Evolutionary conservation across 108 stramenopile species (phyloP), one percentile per base, ranked within the genome.

Genomic region (Skeletonema grethae): DNA sequence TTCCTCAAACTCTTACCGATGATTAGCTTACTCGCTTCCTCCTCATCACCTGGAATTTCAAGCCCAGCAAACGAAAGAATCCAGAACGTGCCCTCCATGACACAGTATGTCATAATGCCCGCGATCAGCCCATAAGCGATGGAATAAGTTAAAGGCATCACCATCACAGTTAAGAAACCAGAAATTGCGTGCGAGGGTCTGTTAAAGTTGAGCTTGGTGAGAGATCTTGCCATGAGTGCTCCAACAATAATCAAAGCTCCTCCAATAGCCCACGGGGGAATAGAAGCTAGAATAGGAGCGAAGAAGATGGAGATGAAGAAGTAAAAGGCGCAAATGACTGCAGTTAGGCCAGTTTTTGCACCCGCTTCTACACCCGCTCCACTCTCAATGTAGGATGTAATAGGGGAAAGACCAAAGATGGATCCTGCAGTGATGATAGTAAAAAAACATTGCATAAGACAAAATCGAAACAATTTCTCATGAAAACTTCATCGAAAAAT

Each of bases 231-330:
- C 92, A 93, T 93, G 30, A 94, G 66, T 16, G 86, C 63, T 16
- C 93, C 93, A 12, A 94, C 89, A 61, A 93, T 72, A 35, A 96
- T 86, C 45, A 93, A 60, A 16, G 89, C 85, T 13, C 89, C 89
- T n/a, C 91, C 92, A 24, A 87, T 94, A 36, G 95, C 95, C 87
- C 89, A 87, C 8, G 87, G 70, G 18, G 95, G 95, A 53, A 96
- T 89, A 41, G 77, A 74, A 50, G 90, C 89, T 61, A 96, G 73
- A 50, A 94, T 82, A 3, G 95, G 95, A 11, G 93, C 91, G 77
- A 96, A 88, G 82, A 90, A 90, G 20, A 90, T 63, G 12, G 75
- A 61, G 24, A 90, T 20, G 53, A 84, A 75, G 45, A 87, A 88
- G 62, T 80, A 90, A 57, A 86, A 76, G 0, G 63, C 85, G 28